A percentile compares a stretch with the other conserved stretches of the same genome.
These are phyloP conservation scores for Chytriomyces sp. DNA, from an alignment of 192 early-diverging fungal species.

Conservation along the genomic window DNA sequence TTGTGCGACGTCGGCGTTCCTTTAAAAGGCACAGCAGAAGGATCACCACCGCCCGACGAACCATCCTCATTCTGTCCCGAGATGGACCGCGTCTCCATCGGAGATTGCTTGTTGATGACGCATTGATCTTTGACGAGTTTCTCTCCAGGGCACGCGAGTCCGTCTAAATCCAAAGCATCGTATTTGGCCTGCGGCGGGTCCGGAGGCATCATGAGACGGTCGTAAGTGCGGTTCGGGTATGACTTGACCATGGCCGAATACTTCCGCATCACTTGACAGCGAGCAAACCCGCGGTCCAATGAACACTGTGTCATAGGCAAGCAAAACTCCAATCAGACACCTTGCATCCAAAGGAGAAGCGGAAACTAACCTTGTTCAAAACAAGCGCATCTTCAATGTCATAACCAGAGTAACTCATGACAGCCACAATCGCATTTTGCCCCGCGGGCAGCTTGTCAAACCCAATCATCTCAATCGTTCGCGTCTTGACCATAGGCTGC, in stretches of 20 bases:
- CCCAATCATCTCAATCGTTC: constrained; percentile 96
- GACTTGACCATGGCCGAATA: constrained; percentile 80
- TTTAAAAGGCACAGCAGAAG: constrained; percentile 63
- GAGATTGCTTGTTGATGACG: constrained; percentile 87
- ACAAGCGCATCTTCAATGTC: constrained; percentile 99
- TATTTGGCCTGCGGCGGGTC: constrained; percentile 48
- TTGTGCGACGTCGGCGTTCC: constrained; percentile 81
- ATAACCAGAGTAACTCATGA: constrained; percentile 97
- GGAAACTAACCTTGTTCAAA: constrained; percentile 74
- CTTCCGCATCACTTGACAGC: constrained; percentile 93
- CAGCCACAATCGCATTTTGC: constrained; percentile 84
- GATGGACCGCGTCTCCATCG: constrained; percentile 70
- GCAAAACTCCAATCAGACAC: not conserved
- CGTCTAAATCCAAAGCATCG: constrained; percentile 81
- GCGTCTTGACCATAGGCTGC: constrained; percentile 97
- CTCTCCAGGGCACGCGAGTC: constrained; percentile 86
- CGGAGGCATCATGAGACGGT: constrained; percentile 67
- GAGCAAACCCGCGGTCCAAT: constrained; percentile 93
- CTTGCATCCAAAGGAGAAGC: not conserved
- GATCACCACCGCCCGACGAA: constrained; percentile 43
- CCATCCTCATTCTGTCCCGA: constrained; percentile 46
- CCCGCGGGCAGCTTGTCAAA: constrained; percentile 83
- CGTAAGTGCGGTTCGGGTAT: constrained; percentile 87
- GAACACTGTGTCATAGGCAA: constrained; percentile 55
- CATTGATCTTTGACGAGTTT: constrained; percentile 73